phyloP scores from a whole-genome alignment of 2,329 filamentous ascomycete genomes.

The Sporothrix sp. region DNA sequence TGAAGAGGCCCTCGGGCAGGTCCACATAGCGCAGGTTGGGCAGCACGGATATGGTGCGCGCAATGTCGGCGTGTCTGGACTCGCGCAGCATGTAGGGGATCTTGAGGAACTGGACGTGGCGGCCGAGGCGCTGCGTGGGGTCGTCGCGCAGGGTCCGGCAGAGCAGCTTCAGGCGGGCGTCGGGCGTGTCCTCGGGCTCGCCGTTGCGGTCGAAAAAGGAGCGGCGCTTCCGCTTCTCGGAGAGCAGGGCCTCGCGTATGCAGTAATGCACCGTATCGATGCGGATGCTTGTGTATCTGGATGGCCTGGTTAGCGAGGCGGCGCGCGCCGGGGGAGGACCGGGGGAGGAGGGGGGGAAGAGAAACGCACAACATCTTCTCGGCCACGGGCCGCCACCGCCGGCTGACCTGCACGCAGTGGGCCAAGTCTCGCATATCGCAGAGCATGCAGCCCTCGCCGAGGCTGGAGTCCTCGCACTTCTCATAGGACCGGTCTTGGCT shows the following conservation, averaged over 20 bases:
- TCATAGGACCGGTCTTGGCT: constrained; percentile 66
- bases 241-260: constrained; percentile 69
- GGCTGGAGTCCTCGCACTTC: constrained; percentile 69
- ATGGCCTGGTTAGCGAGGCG: constrained; percentile 12
- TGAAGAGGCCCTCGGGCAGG: constrained; percentile 78
- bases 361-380: constrained; percentile 44
- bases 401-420: constrained; percentile 65
- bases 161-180: constrained; percentile 65
- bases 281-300: constrained; percentile 76
- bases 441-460: constrained; percentile 78
- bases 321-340: neutral
- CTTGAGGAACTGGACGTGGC: constrained; percentile 69
- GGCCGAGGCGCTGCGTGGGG: constrained; percentile 53
- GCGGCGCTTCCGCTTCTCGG: constrained; percentile 66
- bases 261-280: constrained; percentile 96
- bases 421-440: constrained; percentile 86
- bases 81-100: constrained; percentile 92
- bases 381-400: constrained; percentile 54
- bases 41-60: constrained; percentile 73
- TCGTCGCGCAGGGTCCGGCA: constrained; percentile 75
- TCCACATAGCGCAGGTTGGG: constrained; percentile 84
- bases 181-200: constrained; percentile 69
- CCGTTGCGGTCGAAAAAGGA: constrained; percentile 67
- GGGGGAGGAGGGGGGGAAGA: neutral
- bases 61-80: constrained; percentile 72